Evolutionary conservation across 352 stramenopile genomes (phyloP).

Genomic region (Thalassiosira mediterranea): DNA sequence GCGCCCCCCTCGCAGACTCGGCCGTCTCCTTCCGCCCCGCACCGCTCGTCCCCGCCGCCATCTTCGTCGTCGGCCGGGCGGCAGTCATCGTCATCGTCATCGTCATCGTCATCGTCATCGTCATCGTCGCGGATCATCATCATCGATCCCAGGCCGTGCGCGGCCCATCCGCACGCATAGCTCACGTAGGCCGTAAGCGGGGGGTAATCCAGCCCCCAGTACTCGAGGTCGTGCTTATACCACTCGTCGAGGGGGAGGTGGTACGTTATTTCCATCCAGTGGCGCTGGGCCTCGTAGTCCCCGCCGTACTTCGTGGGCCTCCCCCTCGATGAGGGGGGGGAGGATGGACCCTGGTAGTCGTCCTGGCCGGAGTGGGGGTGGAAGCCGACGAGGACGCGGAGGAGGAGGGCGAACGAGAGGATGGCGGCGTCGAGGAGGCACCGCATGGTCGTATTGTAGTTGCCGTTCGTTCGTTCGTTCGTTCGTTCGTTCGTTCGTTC

Average conservation of each 20-base stretch:
- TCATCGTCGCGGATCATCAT: slow-evolving; percentile 51
- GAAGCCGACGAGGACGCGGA: slow-evolving; percentile 66
- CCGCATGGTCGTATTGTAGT: background rate
- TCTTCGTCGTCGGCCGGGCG: slow-evolving; percentile 36
- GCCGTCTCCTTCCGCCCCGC: background rate
- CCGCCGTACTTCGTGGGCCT: slow-evolving; percentile 77
- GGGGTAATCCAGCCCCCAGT: slow-evolving; percentile 99
- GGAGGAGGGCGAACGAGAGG: slow-evolving; percentile 44
- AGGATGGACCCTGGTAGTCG: slow-evolving; percentile 64
- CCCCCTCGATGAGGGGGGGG: background rate
- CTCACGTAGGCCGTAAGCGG: slow-evolving; percentile 91
- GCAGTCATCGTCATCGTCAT: slow-evolving; percentile 58
- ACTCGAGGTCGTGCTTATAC: slow-evolving; percentile 96
- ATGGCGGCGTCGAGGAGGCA: slow-evolving; percentile 19
- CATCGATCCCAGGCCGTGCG: slow-evolving; percentile 80
- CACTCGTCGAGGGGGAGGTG: slow-evolving; percentile 92
- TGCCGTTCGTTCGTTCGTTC: too few species aligned
- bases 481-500: too few species aligned
- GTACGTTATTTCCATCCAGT: slow-evolving; percentile 99
- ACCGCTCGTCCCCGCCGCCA: background rate
- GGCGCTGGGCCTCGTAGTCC: slow-evolving; percentile 97
- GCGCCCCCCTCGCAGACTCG: background rate
- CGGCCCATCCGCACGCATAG: slow-evolving; percentile 84
- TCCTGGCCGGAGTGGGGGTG: slow-evolving; percentile 78
- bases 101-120: background rate